Evolutionary conservation across 2,329 filamentous ascomycete genomes (phyloP).

Genomic region (Chaetomiaceae sp.): DNA sequence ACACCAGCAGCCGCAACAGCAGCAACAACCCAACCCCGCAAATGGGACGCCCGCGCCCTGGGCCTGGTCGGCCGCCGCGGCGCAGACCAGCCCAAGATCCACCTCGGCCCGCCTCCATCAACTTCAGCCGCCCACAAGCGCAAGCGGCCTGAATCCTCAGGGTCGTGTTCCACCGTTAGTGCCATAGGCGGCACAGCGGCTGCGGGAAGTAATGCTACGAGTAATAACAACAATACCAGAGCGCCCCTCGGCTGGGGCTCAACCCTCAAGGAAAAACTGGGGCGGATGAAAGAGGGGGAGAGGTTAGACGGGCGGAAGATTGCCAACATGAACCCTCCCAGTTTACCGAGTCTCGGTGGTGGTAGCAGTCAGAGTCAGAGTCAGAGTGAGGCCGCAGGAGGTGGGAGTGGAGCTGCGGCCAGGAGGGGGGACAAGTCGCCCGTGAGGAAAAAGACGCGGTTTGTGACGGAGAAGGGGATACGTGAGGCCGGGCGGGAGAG

Average conservation of each 20-base stretch:
- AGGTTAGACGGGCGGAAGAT: constrained; percentile 34
- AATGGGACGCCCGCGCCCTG: constrained; percentile 42
- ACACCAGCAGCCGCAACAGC: background rate
- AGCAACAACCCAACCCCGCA: constrained; percentile 16
- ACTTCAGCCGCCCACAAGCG: constrained; percentile 47
- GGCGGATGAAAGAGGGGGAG: constrained; percentile 59
- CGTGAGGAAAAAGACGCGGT: constrained; percentile 70
- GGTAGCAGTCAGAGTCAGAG: background rate
- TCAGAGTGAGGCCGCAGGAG: background rate
- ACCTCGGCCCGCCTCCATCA: constrained; percentile 45
- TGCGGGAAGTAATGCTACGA: background rate
- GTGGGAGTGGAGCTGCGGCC: constrained; percentile 26
- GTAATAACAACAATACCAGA: constrained; percentile 6
- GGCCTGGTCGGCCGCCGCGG: constrained; percentile 39
- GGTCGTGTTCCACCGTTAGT: constrained; percentile 32
- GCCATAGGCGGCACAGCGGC: background rate
- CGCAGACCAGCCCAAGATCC: constrained; percentile 42
- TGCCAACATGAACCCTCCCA: background rate
- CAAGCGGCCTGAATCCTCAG: constrained; percentile 52
- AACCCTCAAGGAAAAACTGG: constrained; percentile 50
- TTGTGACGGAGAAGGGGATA: constrained; percentile 73
- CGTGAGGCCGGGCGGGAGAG: constrained; percentile 73
- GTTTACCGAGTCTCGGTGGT: background rate
- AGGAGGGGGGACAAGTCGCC: constrained; percentile 38
- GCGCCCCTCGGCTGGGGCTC: constrained; percentile 54